Percentiles rank a stretch among this genome's conserved stretches.
Evolutionary conservation across 306 rosid species (phyloP).

Genomic region (Cercis canadensis): DNA sequence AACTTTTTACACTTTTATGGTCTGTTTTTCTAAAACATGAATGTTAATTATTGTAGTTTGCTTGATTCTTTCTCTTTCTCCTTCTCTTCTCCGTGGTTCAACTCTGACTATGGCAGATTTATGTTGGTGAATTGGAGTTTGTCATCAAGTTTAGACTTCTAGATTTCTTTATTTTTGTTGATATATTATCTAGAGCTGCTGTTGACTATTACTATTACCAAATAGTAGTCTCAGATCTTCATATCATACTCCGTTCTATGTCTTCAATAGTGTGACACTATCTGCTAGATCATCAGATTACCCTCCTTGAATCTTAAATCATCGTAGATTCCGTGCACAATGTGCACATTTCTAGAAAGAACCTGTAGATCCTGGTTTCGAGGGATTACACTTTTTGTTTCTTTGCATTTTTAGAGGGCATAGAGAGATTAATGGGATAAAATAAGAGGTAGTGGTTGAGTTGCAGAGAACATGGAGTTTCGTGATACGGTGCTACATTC

Average conservation of each 20-base stretch:
- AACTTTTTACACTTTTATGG: slow-evolving; percentile 7
- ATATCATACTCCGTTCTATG: slow-evolving; percentile 1
- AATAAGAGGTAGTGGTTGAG: no score
- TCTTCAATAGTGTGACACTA: slow-evolving; percentile 1
- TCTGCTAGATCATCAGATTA: slow-evolving; percentile 25
- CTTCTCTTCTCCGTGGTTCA: slow-evolving; percentile 9
- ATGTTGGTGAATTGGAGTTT: not conserved
- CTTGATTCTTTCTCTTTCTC: not conserved
- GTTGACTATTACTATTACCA: not conserved
- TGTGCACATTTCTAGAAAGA: no score
- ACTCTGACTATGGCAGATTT: not conserved
- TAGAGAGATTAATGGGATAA: no score
- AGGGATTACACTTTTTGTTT: no score
- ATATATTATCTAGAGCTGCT: not conserved
- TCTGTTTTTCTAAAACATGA: slow-evolving; percentile 14
- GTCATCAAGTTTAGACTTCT: not conserved
- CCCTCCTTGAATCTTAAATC: no score
- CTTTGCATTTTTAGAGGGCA: no score
- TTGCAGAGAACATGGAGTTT: no score
- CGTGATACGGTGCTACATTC: no score
- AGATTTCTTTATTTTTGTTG: not conserved
- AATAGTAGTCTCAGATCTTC: slow-evolving; percentile 13
- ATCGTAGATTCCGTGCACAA: no score
- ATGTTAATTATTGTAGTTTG: not conserved
- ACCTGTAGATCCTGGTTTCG: no score